Base-by-base conservation (phyloP, 305 asterid species). In the Solanum hybrid region DNA sequence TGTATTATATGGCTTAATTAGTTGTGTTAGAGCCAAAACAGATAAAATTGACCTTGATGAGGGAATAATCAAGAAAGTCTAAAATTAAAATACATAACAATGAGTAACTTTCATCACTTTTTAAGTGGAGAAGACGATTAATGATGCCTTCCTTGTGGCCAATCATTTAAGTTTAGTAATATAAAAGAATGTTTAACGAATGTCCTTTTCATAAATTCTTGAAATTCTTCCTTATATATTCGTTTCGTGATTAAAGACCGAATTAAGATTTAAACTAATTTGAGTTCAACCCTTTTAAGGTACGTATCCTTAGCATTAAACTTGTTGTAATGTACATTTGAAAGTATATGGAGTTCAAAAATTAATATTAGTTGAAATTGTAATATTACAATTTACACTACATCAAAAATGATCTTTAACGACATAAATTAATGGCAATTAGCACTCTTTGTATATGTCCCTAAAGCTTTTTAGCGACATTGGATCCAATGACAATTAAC, bases 61-160 rank as follows among this genome's bases (percentile, higher is more conserved):
- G n/a, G 35, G 66, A 38, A 80, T 35, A 80, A 38, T 80, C 69
- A 26, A 80, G 36, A 79, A 26, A 80, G 69, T 80, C n/a, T 13
- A 26, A 38, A 14, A 51, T 51, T 51, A 51, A 38, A 38, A 80
- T 80, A 80, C 86, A 80, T 38, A 80, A 40, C 46, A 26, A 80
- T 80, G 34, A 5, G 60, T 80, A 80, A 38, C 60, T 37, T 20
- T 85, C 42, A 73, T 51, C 6, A 22, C 46, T 36, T 82, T 27
- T 22, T 73, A 5, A 90, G 89, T 90, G 88, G 90, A 89, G 84
- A 42, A 20, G 42, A 77, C 16, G 82, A 40, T 80, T 17, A 79
- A 34, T 88, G 84, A 90, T 90, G 89, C 86, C 89, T 86, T 90
- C 92, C 91, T 89, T 88, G 91, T 90, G 91, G 91, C 89, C 60